These are phyloP conservation scores for Pythium aristosporum DNA, from an alignment of 352 stramenopile species.

Conservation along the genomic window DNA sequence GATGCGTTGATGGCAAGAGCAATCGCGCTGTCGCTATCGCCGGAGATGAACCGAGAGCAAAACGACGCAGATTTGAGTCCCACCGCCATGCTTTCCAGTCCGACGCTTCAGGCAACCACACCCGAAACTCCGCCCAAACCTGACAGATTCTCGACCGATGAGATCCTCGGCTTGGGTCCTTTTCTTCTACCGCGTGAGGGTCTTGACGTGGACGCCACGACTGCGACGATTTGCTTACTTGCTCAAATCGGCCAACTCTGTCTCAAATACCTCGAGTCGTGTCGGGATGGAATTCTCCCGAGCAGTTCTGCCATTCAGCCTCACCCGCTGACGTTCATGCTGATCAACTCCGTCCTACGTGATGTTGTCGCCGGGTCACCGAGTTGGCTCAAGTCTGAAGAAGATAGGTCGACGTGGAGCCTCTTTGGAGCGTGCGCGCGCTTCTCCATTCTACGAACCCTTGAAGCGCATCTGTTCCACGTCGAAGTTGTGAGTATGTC, in stretches of 20 bases:
- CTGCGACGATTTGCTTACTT: constrained; percentile 55
- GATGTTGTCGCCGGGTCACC: constrained; percentile 38
- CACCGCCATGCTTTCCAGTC: constrained; percentile 19
- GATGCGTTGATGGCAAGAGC: constrained; percentile 87
- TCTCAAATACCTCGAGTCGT: constrained; percentile 74
- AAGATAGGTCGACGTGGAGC: constrained; percentile 33
- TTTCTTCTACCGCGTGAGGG: constrained; percentile 52
- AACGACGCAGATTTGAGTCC: constrained; percentile 29
- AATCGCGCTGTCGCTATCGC: constrained; percentile 85
- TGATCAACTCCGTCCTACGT: constrained; percentile 79
- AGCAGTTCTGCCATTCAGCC: constrained; percentile 67
- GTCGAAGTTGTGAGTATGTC: constrained; percentile 75
- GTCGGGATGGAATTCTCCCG: constrained; percentile 58
- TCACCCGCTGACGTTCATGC: constrained; percentile 86
- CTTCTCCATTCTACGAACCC: constrained; percentile 62
- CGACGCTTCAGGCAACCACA: constrained; percentile 9
- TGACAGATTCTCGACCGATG: constrained; percentile 59
- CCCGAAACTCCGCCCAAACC: constrained; percentile 35
- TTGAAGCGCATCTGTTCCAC: constrained; percentile 87
- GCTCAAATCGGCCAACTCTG: constrained; percentile 66
- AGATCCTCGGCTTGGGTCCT: constrained; percentile 63
- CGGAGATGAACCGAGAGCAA: constrained; percentile 76
- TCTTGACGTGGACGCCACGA: constrained; percentile 47
- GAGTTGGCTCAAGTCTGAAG: constrained; percentile 23
- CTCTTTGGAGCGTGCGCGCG: constrained; percentile 62